A percentile compares a stretch with the other conserved stretches of the same genome.
These are phyloP conservation scores for Vanrija sp. DNA, from an alignment of 1,284 basidiomycete genomes.

Conservation along the genomic window DNA sequence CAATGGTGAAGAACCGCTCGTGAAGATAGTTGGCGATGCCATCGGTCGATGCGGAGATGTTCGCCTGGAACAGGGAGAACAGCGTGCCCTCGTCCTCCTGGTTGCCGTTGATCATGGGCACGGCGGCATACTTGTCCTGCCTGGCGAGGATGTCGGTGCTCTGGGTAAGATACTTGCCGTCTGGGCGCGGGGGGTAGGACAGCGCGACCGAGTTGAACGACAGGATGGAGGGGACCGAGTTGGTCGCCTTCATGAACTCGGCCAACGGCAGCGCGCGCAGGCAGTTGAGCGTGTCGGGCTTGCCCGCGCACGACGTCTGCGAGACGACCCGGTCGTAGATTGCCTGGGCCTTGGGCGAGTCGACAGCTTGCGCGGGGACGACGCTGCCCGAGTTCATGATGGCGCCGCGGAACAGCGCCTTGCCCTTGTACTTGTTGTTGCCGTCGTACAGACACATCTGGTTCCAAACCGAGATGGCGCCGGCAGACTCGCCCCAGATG, in stretches of 20 bases:
- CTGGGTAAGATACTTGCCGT: constrained; percentile 55
- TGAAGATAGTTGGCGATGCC: constrained; percentile 18
- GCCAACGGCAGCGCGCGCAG: constrained; percentile 53
- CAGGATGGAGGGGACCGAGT: constrained; percentile 11
- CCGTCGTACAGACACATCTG: constrained; percentile 59
- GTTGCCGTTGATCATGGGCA: constrained; percentile 22
- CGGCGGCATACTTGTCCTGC: constrained; percentile 8
- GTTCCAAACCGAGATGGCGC: constrained; percentile 36
- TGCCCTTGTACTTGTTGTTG: constrained; percentile 40
- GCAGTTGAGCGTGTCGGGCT: constrained; percentile 54
- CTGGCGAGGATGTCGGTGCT: constrained; percentile 36
- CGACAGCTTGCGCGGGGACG: constrained; percentile 27
- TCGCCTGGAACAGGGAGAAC: constrained; percentile 27
- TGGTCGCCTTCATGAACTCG: constrained; percentile 7
- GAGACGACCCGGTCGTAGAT: constrained; percentile 12
- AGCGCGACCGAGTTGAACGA: constrained; percentile 17
- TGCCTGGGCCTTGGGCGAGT: constrained; percentile 12
- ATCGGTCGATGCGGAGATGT: constrained; percentile 17
- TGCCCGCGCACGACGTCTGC: constrained; percentile 15
- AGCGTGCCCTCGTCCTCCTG: constrained; percentile 23
- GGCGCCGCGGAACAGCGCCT: constrained; percentile 47
- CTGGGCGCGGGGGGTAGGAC: constrained; percentile 56
- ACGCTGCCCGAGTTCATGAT: constrained; percentile 49
- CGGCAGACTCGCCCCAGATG: constrained; percentile 61
- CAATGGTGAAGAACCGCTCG: constrained; percentile 18